Conservation (phyloP, 1,284 basidiomycete genomes). For the Pseudozyma tsukubaensis region DNA sequence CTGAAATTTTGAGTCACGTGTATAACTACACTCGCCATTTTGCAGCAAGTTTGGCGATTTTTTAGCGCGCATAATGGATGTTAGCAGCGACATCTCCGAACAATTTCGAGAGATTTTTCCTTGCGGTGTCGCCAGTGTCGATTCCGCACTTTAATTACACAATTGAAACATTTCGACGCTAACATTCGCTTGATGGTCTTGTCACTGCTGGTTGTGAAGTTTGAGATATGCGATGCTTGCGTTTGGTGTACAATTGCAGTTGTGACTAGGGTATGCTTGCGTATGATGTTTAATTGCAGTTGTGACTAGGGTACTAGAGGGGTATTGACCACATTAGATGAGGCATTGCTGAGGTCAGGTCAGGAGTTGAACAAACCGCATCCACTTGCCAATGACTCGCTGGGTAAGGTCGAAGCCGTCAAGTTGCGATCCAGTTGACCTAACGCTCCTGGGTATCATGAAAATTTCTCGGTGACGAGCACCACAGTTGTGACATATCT, state of each 20-base stretch:
- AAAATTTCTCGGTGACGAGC: slow-evolving; percentile 54
- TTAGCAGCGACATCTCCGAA: too few species aligned
- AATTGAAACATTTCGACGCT: too few species aligned
- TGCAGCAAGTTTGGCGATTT: not conserved
- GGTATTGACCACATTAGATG: too few species aligned
- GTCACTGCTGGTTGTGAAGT: too few species aligned
- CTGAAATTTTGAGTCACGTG: not conserved
- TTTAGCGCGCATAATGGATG: not conserved
- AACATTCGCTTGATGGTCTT: too few species aligned
- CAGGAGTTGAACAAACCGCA: slow-evolving; percentile 27
- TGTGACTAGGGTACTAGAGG: not conserved
- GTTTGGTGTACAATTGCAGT: not conserved
- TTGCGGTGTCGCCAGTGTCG: not conserved
- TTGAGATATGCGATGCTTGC: too few species aligned
- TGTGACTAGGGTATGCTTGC: too few species aligned
- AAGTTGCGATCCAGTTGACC: not conserved
- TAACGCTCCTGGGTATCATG: slow-evolving; percentile 30
- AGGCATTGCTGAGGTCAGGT: not conserved
- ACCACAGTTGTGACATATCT: slow-evolving; percentile 47
- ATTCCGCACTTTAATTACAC: too few species aligned
- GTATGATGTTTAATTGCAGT: too few species aligned
- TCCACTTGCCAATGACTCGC: slow-evolving; percentile 38
- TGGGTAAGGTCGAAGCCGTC: slow-evolving; percentile 29
- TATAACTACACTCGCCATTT: not conserved
- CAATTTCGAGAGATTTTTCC: not conserved